Base-by-base conservation (phyloP, 2,329 filamentous ascomycete species). In the Trematosphaeria pertusa region DNA sequence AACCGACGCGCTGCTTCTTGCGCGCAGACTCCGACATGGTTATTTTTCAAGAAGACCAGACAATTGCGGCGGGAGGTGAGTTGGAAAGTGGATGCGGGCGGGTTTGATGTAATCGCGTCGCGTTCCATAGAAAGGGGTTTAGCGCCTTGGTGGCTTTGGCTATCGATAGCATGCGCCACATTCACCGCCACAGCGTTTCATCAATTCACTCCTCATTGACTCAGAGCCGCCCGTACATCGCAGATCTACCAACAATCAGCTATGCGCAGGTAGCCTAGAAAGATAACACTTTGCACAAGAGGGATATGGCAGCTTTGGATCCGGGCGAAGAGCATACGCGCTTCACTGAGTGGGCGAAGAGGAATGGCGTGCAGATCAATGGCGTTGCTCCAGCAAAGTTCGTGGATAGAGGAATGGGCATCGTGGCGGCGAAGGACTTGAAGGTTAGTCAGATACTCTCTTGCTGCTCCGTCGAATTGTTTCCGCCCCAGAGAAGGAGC, bases 391-490 rank as follows among this genome's bases (percentile, higher is more conserved):
- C 90, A 4, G 80, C 84, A 31, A 77, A 76, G 30, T 85, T 96
- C 12, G 82, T 86, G 5, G 87, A 86, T 1, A 81, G 88, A 43
- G 91, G 91, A 20, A 81, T 94, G 42, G 91, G 92, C 36, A 85
- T 96, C 46, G 79, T 92, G 39, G 87, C 90, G 4, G 86, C 83
- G 10, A 79, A 81, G 20, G 74, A 80, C 11, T 79, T 94, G 50
- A 75, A 87, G 74, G 88, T 89, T 73, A 62, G 65, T 64, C n/a
- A n/a, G n/a, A n/a, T n/a, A n/a, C n/a, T n/a, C n/a, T n/a, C n/a
- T n/a, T n/a, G n/a, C n/a, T n/a, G n/a, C n/a, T n/a, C n/a, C n/a
- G n/a, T n/a, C n/a, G n/a, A n/a, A n/a, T n/a, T n/a, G n/a, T n/a
- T n/a, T n/a, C n/a, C n/a, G n/a, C n/a, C n/a, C n/a, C n/a, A n/a